Evolutionary conservation across 2,329 filamentous ascomycete species (phyloP), one percentile per base, ranked within the genome.

Genomic region (Nemania bipapillata): DNA sequence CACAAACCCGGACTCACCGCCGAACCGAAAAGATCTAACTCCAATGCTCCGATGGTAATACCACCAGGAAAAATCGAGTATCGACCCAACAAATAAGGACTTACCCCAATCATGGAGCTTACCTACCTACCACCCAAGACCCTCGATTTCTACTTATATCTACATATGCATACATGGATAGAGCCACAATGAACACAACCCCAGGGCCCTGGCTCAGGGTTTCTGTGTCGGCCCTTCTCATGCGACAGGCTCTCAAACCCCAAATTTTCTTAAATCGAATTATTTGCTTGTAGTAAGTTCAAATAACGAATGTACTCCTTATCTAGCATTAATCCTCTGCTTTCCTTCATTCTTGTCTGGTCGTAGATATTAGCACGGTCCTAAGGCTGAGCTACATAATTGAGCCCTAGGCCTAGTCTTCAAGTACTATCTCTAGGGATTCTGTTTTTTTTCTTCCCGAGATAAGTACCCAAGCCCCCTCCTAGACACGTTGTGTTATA

Each of bases 1-100:
- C 45, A 56, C 22, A 28, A 15, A 24, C 53, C 53, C 66, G 53
- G 66, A 66, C 57, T 69, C 63, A 66, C 66, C 66, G 66, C 63
- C 63, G 40, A 66, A 35, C 22, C 11, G 63, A 55, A 58, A 20
- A 54, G 45, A 42, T 37, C 55, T 30, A n/a, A 20, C n/a, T 49
- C 32, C 35, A 42, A 47, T 59, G 32, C 9, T 49, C 20, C 8
- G 32, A 57, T 30, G 24, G 11, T 49, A 28, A 50, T 28, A 17
- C 4, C n/a, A 40, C 26, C 6, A 26, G 20, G 20, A 24, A 30
- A 45, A 45, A 45, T 45, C 20, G 17, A 45, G 17, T 22, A 17
- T 20, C 40, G 40, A 8, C 40, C 37, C 53, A n/a, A n/a, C n/a
- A n/a, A n/a, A n/a, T n/a, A n/a, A n/a, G n/a, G n/a, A 54, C 54